phyloP scores from a whole-genome alignment of 2,329 filamentous ascomycete species.

The Verticillium dahliae region DNA sequence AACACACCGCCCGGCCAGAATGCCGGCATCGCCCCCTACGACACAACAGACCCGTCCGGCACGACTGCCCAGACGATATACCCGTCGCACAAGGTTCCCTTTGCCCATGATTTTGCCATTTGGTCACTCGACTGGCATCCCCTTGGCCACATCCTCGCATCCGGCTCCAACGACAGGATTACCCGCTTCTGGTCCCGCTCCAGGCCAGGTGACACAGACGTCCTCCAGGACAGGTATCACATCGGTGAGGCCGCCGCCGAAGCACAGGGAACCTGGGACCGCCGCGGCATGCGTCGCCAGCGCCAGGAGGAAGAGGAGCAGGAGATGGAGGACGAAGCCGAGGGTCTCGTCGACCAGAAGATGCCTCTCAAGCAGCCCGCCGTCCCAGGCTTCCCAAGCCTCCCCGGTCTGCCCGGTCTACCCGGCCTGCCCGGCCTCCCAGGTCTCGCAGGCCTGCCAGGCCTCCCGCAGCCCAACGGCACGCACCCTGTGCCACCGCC shows the following conservation, averaged over 20 bases:
- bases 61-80: conserved; percentile 86
- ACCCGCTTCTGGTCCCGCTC: conserved; percentile 95
- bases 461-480: conserved; percentile 26
- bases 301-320: conserved; percentile 90
- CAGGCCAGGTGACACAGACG: conserved; percentile 78
- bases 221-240: conserved; percentile 87
- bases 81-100: conserved; percentile 79
- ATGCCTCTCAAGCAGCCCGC: conserved; percentile 56
- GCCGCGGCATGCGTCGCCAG: conserved; percentile 69
- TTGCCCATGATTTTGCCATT: conserved; percentile 89
- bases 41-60: conserved; percentile 71
- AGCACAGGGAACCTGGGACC: conserved; percentile 90
- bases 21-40: conserved; percentile 73
- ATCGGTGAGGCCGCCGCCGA: conserved; percentile 91
- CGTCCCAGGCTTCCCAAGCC: conserved; percentile 44
- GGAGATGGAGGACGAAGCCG: conserved; percentile 86
- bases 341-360: conserved; percentile 87
- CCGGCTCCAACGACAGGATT: conserved; percentile 92
- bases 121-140: conserved; percentile 99
- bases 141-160: conserved; percentile 88
- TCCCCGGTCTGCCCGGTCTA: conserved; percentile 44
- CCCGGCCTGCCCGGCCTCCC: conserved; percentile 48
- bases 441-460: conserved; percentile 34
- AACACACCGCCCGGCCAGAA: conserved; percentile 72
- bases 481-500: conserved; percentile 23